Evolutionary conservation across 192 early-diverging fungal species (phyloP), one percentile per base, ranked within the genome.

Genomic region (Coemansia erecta): DNA sequence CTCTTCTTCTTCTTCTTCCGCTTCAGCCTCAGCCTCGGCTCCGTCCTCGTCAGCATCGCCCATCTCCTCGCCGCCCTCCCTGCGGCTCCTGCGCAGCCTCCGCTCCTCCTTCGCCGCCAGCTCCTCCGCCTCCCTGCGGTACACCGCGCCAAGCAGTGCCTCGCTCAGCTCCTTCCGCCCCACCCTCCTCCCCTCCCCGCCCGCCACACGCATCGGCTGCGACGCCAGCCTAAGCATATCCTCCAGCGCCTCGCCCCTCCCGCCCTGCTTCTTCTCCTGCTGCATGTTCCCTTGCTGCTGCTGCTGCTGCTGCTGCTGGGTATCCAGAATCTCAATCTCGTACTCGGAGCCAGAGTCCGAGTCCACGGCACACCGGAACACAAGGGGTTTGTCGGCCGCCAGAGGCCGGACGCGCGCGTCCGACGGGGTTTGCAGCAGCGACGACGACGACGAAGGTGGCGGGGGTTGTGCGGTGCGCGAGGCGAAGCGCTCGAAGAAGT

Each of bases 241-340:
- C 15, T 72, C 70, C 4, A 78, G 51, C 21, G 26, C 41, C 17
- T 10, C 42, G 9, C 13, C 8, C 35, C 6, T 11, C 35, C 1
- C n/a, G n/a, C n/a, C 35, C 8, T 37, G 35, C 35, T 7, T 7
- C 35, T 1, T 13, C 4, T 43, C 48, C 19, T 43, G 3, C n/a
- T n/a, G n/a, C n/a, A n/a, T n/a, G n/a, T n/a, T n/a, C n/a, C n/a
- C n/a, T n/a, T n/a, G n/a, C n/a, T n/a, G n/a, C n/a, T n/a, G n/a
- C n/a, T n/a, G n/a, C 28, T 24, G 23, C 41, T 14, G 53, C n/a
- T 19, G 17, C 21, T 15, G 28, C 37, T 19, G 56, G 21, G 22
- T 45, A 35, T 76, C 73, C 22, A 72, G 37, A 13, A 78, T 64
- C 31, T 64, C 65, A 14, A 78, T 33, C 13, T 78, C 65, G 18